phyloP scores from a whole-genome alignment of 2,329 filamentous ascomycete genomes.

The Alternaria rosae region DNA sequence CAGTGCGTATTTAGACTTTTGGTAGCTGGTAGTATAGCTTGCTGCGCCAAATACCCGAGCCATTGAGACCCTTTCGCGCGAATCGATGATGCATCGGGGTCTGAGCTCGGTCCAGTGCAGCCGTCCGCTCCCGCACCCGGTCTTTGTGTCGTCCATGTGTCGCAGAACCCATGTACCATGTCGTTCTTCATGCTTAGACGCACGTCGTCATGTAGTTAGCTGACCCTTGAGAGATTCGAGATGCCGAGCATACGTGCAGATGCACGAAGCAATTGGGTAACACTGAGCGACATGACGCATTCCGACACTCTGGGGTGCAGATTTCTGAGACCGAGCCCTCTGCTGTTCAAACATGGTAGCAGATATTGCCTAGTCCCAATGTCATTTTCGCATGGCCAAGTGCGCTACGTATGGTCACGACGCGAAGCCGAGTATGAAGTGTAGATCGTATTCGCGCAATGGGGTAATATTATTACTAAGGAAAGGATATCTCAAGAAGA shows the following conservation, averaged over 20 bases:
- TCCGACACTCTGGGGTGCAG: slow-evolving; percentile 21
- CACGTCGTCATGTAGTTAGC: neutral
- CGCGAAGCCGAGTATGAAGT: neutral
- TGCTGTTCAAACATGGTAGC: slow-evolving; percentile 3
- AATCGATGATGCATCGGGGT: slow-evolving; percentile 12
- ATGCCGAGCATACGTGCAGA: slow-evolving; percentile 8
- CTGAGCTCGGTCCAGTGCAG: slow-evolving; percentile 10
- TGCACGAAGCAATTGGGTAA: slow-evolving; percentile 4
- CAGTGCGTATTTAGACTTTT: neutral
- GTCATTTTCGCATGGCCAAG: neutral
- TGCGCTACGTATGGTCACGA: neutral
- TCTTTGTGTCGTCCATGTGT: slow-evolving; percentile 23
- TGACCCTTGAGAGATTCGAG: slow-evolving; percentile 4
- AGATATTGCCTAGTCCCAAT: slow-evolving; percentile 2
- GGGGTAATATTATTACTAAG: slow-evolving; percentile 40
- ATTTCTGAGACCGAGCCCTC: slow-evolving; percentile 12
- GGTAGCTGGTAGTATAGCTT: neutral
- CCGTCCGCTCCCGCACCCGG: slow-evolving; percentile 17
- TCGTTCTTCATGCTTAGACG: slow-evolving; percentile 2
- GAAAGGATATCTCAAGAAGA: slow-evolving; percentile 23
- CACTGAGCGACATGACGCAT: neutral
- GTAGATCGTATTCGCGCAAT: slow-evolving; percentile 10
- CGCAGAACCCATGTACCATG: slow-evolving; percentile 28
- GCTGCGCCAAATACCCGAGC: neutral
- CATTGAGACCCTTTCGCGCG: slow-evolving; percentile 6